Conservation (phyloP, 2,329 filamentous ascomycete genomes). For the Aureobasidium sp. region DNA sequence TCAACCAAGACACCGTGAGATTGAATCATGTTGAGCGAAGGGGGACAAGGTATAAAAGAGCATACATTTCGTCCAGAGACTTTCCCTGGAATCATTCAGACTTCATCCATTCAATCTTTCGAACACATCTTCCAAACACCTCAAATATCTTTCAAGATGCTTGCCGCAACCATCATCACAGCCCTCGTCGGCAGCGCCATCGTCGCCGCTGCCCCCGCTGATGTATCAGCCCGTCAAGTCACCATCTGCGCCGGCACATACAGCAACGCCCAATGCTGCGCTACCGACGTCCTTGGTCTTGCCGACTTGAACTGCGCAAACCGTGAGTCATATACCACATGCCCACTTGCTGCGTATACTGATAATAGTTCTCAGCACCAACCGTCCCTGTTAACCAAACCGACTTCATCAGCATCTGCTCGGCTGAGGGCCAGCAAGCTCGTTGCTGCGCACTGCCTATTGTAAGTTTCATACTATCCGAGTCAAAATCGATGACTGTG, state of each 20-base stretch:
- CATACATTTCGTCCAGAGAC: not conserved
- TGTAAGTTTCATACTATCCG: constrained; percentile 9
- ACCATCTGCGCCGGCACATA: constrained; percentile 26
- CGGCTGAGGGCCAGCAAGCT: constrained; percentile 44
- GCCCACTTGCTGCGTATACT: not conserved
- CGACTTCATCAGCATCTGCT: constrained; percentile 40
- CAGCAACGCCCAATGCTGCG: constrained; percentile 47
- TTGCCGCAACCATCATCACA: constrained; percentile 10
- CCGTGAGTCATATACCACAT: constrained; percentile 35
- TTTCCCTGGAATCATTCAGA: not conserved
- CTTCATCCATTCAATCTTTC: not conserved
- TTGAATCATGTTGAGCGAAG: not conserved
- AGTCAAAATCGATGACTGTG: not conserved
- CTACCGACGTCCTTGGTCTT: constrained; percentile 52
- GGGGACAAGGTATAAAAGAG: not conserved
- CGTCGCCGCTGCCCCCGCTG: constrained; percentile 21
- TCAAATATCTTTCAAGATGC: constrained; percentile 9
- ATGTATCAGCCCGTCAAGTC: constrained; percentile 25
- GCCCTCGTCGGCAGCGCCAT: constrained; percentile 14
- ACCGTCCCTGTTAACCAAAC: constrained; percentile 30
- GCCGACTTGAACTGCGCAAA: constrained; percentile 48
- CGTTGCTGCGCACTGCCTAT: constrained; percentile 51
- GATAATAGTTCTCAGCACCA: constrained; percentile 21
- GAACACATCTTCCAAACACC: not conserved
- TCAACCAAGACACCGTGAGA: not conserved